Conservation (phyloP, 768 basidiomycete species). For the Suillus sp. region DNA sequence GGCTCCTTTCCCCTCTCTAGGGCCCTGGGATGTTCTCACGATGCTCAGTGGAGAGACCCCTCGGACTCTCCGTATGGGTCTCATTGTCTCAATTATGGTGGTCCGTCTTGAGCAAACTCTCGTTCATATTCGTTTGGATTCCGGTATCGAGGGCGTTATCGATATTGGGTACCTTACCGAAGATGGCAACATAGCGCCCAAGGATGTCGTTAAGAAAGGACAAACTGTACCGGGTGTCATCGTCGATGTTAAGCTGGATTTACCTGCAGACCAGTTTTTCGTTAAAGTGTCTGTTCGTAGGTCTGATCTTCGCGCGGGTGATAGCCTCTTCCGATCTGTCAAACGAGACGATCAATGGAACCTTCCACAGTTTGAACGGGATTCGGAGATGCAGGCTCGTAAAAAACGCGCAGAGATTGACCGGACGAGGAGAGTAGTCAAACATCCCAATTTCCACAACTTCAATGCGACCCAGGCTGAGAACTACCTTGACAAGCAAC, state of each 20-base stretch:
- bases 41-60: conserved; percentile 95
- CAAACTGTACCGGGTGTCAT: conserved; percentile 82
- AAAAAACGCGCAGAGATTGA: conserved; percentile 87
- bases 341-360: conserved; percentile 68
- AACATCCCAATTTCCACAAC: conserved; percentile 98
- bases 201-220: conserved; percentile 66
- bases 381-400: conserved; percentile 70
- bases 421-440: conserved; percentile 81
- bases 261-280: conserved; percentile 60
- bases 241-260: conserved; percentile 65
- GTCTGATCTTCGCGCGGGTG: conserved; percentile 60
- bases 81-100: conserved; percentile 79
- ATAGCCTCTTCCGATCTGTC: conserved; percentile 61
- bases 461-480: conserved; percentile 91
- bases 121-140: conserved; percentile 81
- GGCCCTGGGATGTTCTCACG: conserved; percentile 80
- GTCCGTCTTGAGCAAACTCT: conserved; percentile 52
- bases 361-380: conserved; percentile 59
- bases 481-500: conserved; percentile 83
- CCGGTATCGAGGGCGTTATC: conserved; percentile 87
- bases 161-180: conserved; percentile 60
- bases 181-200: conserved; percentile 37
- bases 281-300: conserved; percentile 77
- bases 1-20: conserved; percentile 59
- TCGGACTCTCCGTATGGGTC: conserved; percentile 72